Base-by-base conservation (phyloP, 2,329 filamentous ascomycete species). In the Epichloe gansuensis region DNA sequence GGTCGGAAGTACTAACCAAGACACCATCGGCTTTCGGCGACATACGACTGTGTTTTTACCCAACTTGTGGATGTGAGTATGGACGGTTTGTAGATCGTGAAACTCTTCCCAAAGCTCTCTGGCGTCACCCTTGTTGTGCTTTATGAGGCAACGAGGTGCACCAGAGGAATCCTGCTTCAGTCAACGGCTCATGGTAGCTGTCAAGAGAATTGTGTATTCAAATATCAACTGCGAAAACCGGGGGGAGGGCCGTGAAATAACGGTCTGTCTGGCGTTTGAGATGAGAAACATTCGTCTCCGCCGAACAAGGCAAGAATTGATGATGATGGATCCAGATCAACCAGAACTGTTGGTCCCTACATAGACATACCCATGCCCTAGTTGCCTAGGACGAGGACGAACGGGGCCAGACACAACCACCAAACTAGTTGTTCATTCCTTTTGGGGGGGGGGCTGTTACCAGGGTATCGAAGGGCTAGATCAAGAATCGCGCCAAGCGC, bases 401-500 rank as follows among this genome's bases (percentile, higher is more conserved):
- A 52, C 40, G 31, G 49, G 40, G 51, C 50, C 46, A 44, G 48
- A 50, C 34, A 47, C 36, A 38, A 46, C 27, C 40, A 42, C 36
- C 8, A 23, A 13, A 43, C 31, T 38, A 36, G 48, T 46, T 11
- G n/a, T 51, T 21, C 49, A 36, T 51, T 21, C 49, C 35, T 34
- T 38, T 23, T 31, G 35, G 49, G 40, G 21, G 15, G 17, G 17
- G 17, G 17, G 13, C 40, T n/a, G 51, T 34, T 34, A 39, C 25
- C 39, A 53, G 35, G 44, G 44, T 45, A 36, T 39, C 39, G 39
- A 39, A 47, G 41, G 51, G 53, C 51, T 25, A 36, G 45, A 56
- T 54, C 51, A 52, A 47, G 52, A 47, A 52, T 54, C 53, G 56
- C 48, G 47, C 50, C 56, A 55, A 47, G 54, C 50, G 51, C 51